phyloP scores from a whole-genome alignment of 371 early-diverging fungal genomes.

The Mucor irregularis region DNA sequence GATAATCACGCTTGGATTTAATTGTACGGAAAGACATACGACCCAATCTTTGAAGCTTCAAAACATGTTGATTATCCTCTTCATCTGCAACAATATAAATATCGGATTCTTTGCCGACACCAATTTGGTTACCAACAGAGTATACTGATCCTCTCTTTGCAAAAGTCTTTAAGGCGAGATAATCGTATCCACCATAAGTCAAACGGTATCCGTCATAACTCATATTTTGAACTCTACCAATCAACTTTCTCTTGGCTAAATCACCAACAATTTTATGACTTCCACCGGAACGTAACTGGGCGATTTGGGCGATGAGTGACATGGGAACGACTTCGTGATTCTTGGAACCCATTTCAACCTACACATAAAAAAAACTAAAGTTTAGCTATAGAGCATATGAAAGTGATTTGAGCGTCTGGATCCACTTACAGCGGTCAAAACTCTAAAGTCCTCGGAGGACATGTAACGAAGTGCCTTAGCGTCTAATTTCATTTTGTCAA shows the following conservation, averaged over 20 bases:
- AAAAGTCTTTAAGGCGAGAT: conserved; percentile 96
- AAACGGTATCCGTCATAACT: conserved; percentile 97
- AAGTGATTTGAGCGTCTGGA: too few relatives aligned
- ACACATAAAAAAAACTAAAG: background rate
- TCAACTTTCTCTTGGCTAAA: conserved; percentile 85
- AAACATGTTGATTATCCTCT: conserved; percentile 81
- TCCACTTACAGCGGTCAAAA: conserved; percentile 84
- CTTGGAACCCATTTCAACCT: conserved; percentile 95
- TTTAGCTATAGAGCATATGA: too few relatives aligned
- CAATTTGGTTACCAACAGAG: conserved; percentile 98
- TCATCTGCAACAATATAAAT: conserved; percentile 95
- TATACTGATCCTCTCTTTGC: conserved; percentile 85
- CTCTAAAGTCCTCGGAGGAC: conserved; percentile 91
- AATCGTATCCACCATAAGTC: conserved; percentile 99
- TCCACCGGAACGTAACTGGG: conserved; percentile 86
- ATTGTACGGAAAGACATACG: conserved; percentile 98
- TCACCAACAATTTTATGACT: conserved; percentile 81
- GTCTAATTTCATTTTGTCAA: conserved; percentile 86
- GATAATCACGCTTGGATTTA: conserved; percentile 97
- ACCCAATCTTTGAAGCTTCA: conserved; percentile 95
- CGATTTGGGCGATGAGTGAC: conserved; percentile 84
- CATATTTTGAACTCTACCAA: conserved; percentile 84
- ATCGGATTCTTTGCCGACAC: conserved; percentile 99
- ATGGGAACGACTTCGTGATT: conserved; percentile 98
- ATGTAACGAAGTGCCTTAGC: conserved; percentile 93